These are phyloP conservation scores for Monilinia vaccinii-corymbosi DNA, from an alignment of 2,329 filamentous ascomycete species.

Conservation along the genomic window DNA sequence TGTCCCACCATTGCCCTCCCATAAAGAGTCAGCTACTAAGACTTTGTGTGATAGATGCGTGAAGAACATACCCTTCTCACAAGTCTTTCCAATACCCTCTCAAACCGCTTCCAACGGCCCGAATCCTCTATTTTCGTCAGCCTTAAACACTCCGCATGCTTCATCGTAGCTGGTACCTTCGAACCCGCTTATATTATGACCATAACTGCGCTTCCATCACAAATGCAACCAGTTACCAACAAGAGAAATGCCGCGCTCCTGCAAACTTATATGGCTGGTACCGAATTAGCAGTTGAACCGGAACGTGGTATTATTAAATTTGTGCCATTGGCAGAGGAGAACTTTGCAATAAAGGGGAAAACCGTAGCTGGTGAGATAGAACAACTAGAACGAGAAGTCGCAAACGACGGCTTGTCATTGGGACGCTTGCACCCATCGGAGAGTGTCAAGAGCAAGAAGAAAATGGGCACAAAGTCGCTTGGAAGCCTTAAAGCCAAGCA, in stretches of 20 bases:
- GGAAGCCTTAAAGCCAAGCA: constrained; percentile 18
- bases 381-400: constrained; percentile 30
- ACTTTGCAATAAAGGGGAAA: constrained; percentile 59
- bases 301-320: constrained; percentile 68
- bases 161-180: constrained; percentile 66
- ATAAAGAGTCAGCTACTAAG: constrained; percentile 19
- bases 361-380: constrained; percentile 63
- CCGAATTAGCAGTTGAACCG: constrained; percentile 52
- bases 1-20: constrained; percentile 2
- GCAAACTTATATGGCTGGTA: constrained; percentile 63
- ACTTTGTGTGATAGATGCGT: constrained; percentile 45
- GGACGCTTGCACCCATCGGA: constrained; percentile 17
- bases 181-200: constrained; percentile 73
- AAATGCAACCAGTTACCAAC: constrained; percentile 67
- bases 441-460: constrained; percentile 26
- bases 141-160: constrained; percentile 64
- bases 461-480: constrained; percentile 33
- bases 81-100: constrained; percentile 63
- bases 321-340: constrained; percentile 58
- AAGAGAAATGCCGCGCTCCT: constrained; percentile 72
- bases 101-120: constrained; percentile 65
- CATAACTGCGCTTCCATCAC: constrained; percentile 58
- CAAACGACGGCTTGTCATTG: constrained; percentile 10
- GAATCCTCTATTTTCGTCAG: constrained; percentile 66
- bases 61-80: constrained; percentile 69